Evolutionary conservation across 2,329 filamentous ascomycete species (phyloP).

Genomic region (Penicillium paneum): DNA sequence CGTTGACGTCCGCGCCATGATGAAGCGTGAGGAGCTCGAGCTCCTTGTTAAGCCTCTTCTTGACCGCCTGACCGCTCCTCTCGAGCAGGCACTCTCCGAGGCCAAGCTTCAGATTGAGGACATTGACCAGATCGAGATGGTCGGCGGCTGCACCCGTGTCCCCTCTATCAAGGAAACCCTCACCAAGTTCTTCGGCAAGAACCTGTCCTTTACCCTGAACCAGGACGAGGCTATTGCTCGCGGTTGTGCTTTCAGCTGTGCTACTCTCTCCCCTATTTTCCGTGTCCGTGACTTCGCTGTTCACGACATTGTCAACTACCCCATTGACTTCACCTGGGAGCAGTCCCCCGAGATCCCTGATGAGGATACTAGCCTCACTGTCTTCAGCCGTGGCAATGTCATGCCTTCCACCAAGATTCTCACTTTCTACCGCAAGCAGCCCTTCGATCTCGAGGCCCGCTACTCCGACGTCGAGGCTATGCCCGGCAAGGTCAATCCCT

Average conservation of each 20-base stretch:
- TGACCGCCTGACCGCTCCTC: constrained; percentile 64
- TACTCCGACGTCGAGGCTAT: constrained; percentile 84
- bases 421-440: constrained; percentile 97
- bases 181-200: constrained; percentile 86
- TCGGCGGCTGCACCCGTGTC: constrained; percentile 92
- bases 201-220: constrained; percentile 92
- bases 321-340: constrained; percentile 98
- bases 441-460: constrained; percentile 92
- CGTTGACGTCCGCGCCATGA: constrained; percentile 79
- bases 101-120: constrained; percentile 88
- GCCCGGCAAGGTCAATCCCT: constrained; percentile 85
- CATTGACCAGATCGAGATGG: constrained; percentile 88
- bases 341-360: constrained; percentile 97
- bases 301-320: constrained; percentile 96
- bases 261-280: constrained; percentile 95
- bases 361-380: constrained; percentile 93
- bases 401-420: constrained; percentile 99
- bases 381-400: constrained; percentile 96
- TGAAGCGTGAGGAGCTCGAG: constrained; percentile 94
- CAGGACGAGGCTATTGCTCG: constrained; percentile 95
- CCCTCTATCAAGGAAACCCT: constrained; percentile 88
- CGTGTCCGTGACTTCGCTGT: constrained; percentile 97
- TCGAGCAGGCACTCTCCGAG: constrained; percentile 91
- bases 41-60: constrained; percentile 82
- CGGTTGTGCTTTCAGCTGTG: constrained; percentile 95